These are phyloP conservation scores for Penicillium sclerotigenum DNA, from an alignment of 2,329 filamentous ascomycete species.

Conservation along the genomic window DNA sequence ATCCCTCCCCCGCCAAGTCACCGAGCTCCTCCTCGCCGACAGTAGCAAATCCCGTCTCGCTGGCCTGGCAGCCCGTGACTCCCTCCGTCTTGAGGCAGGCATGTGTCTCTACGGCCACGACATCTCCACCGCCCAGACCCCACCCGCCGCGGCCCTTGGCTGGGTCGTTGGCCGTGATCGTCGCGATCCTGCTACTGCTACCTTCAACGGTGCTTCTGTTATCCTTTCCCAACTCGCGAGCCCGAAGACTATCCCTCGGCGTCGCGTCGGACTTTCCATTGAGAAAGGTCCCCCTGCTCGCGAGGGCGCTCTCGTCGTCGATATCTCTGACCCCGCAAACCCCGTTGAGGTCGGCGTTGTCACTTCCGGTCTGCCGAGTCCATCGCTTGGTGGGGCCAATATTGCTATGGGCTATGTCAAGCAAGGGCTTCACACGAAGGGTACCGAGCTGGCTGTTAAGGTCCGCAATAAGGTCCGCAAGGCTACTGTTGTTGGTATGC, in stretches of 20 bases:
- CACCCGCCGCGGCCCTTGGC: conserved; percentile 61
- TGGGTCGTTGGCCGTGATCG: conserved; percentile 87
- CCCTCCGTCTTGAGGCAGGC: conserved; percentile 87
- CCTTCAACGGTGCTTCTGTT: conserved; percentile 80
- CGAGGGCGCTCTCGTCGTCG: conserved; percentile 78
- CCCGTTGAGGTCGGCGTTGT: conserved; percentile 64
- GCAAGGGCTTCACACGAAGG: conserved; percentile 76
- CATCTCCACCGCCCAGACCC: conserved; percentile 73
- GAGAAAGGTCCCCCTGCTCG: conserved; percentile 79
- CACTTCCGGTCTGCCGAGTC: conserved; percentile 87
- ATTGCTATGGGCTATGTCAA: conserved; percentile 94
- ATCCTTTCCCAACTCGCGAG: conserved; percentile 69
- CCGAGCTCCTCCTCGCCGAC: conserved; percentile 65
- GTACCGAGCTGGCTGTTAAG: conserved; percentile 74
- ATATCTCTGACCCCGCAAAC: conserved; percentile 52
- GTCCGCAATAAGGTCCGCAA: conserved; percentile 73
- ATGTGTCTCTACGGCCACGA: conserved; percentile 99
- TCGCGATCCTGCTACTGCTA: conserved; percentile 54
- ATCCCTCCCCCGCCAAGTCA: conserved; percentile 50
- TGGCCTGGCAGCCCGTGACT: conserved; percentile 87
- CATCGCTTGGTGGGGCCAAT: conserved; percentile 74
- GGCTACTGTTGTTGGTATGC: conserved; percentile 81
- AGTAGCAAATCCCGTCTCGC: conserved; percentile 72
- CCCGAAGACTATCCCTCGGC: conserved; percentile 62
- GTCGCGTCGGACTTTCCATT: conserved; percentile 77